Percentiles rank a stretch among this genome's conserved stretches.
Conservation (phyloP, 228 moss, liverwort and hornwort species). For the Sphagnum fallax region DNA sequence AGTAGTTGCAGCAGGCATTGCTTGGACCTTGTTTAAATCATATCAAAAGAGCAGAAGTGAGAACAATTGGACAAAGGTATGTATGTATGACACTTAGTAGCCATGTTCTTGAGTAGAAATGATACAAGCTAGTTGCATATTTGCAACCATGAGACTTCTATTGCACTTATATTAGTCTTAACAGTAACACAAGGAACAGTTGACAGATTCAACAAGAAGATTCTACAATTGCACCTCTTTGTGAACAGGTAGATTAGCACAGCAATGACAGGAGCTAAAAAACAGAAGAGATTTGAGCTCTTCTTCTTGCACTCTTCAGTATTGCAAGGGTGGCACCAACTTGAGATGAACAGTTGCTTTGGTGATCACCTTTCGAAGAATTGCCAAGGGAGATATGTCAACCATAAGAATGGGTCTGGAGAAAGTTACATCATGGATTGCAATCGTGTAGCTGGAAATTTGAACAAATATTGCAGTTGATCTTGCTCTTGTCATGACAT, state of each 20-base stretch:
- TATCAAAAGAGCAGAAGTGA: background rate
- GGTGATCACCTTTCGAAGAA: no score
- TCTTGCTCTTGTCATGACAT: background rate
- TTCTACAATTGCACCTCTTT: no score
- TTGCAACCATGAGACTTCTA: background rate
- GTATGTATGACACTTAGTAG: background rate
- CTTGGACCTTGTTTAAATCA: conserved; percentile 44
- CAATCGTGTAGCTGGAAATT: background rate
- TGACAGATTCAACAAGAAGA: no score
- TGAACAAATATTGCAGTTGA: background rate
- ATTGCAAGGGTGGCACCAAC: no score
- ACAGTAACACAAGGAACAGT: background rate
- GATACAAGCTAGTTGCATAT: background rate
- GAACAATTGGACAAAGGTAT: background rate
- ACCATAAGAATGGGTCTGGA: background rate
- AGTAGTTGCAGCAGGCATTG: conserved; percentile 51
- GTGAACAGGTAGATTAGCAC: no score
- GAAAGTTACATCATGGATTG: background rate
- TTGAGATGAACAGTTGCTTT: no score
- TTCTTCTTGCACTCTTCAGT: no score
- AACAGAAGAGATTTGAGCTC: no score
- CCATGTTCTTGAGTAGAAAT: background rate
- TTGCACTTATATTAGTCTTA: background rate
- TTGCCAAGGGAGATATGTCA: no score
- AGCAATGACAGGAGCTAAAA: no score